phyloP scores from a whole-genome alignment of 1,284 basidiomycete species.

The Microstroma glucosiphilum region DNA sequence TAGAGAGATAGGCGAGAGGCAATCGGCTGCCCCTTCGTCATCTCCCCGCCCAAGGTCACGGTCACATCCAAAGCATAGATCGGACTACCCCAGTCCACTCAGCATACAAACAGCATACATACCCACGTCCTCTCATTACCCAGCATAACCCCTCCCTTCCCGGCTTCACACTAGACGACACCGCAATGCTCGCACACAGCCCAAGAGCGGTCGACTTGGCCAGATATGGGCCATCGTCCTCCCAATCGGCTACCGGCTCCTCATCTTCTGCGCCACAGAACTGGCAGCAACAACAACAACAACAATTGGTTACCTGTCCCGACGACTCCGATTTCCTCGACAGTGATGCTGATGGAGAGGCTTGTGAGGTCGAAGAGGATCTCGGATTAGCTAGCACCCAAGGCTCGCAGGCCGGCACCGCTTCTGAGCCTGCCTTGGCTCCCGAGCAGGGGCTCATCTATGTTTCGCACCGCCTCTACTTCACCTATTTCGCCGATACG shows the following conservation, averaged over 20 bases:
- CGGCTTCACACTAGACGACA: no score
- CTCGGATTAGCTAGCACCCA: neutral
- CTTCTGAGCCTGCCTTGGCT: neutral
- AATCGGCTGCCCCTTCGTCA: no score
- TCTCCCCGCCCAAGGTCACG: no score
- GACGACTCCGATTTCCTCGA: conserved; percentile 7
- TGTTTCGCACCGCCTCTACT: conserved; percentile 40
- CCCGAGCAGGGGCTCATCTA: conserved; percentile 20
- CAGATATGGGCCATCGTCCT: neutral
- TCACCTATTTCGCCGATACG: conserved; percentile 28
- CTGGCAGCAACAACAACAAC: neutral
- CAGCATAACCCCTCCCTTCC: no score
- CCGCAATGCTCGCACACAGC: conserved; percentile 4
- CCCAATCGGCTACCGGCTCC: neutral
- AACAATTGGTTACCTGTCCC: neutral
- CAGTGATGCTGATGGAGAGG: conserved; percentile 4
- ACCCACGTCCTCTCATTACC: no score
- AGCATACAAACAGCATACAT: no score
- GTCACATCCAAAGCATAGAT: no score
- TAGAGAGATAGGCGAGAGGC: no score
- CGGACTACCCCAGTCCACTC: no score
- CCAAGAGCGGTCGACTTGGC: neutral
- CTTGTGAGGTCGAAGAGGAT: neutral
- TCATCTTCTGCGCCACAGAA: neutral
- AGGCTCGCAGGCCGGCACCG: neutral